Conservation (phyloP, 2,329 filamentous ascomycete genomes). For the Trichoderma sp. region DNA sequence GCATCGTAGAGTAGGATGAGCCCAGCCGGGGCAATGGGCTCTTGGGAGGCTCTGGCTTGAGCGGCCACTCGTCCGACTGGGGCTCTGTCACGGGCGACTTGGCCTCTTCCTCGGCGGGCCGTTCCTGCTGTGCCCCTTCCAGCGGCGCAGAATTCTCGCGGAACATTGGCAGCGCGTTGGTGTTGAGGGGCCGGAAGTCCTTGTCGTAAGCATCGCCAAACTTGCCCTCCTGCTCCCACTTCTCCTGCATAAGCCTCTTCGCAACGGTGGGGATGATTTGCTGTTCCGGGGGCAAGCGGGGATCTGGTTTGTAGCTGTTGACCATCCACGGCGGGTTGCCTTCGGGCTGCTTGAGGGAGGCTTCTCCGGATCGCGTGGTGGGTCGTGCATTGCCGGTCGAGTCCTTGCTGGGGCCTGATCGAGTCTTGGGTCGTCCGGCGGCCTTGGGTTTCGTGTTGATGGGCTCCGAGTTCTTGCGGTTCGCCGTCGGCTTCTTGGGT, state of each 20-base stretch:
- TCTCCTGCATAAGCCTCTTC: conserved; percentile 85
- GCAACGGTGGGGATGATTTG: conserved; percentile 95
- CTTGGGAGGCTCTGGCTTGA: conserved; percentile 48
- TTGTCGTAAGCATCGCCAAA: conserved; percentile 84
- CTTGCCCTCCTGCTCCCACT: conserved; percentile 91
- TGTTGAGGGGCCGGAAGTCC: conserved; percentile 81
- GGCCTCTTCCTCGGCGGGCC: conserved; percentile 29
- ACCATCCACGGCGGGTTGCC: conserved; percentile 96
- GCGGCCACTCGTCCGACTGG: conserved; percentile 59
- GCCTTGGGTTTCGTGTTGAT: conserved; percentile 46
- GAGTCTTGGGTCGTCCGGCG: conserved; percentile 62
- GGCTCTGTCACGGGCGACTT: conserved; percentile 40
- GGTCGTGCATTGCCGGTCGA: conserved; percentile 56
- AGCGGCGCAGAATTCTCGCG: conserved; percentile 33
- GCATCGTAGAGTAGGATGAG: conserved; percentile 64
- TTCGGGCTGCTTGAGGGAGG: conserved; percentile 67
- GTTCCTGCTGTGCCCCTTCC: conserved; percentile 25
- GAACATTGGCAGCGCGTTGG: conserved; percentile 57
- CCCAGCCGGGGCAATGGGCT: conserved; percentile 51
- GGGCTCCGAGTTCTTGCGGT: conserved; percentile 49
- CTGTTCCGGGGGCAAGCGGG: conserved; percentile 88
- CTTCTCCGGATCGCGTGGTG: conserved; percentile 63
- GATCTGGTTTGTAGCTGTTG: conserved; percentile 93
- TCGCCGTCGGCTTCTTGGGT: conserved; percentile 52
- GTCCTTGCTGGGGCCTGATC: conserved; percentile 57